Evolutionary conservation across 2,329 filamentous ascomycete genomes (phyloP).

Genomic region (Simplicillium sp.): DNA sequence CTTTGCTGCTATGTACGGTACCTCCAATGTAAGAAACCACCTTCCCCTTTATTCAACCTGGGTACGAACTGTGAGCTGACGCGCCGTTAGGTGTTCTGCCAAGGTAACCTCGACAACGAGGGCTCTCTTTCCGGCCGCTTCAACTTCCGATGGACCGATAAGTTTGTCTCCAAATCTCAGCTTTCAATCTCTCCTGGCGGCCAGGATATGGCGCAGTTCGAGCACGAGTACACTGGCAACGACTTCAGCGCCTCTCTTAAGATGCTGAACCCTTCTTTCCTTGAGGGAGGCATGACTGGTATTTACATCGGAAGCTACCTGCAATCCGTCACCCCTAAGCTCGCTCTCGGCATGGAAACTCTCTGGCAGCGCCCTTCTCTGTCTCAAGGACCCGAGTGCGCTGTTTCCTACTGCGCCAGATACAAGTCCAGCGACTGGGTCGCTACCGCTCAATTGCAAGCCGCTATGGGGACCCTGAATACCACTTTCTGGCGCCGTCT

Average conservation of each 20-base stretch:
- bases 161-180: conserved; percentile 77
- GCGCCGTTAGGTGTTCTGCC: conserved; percentile 69
- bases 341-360: conserved; percentile 82
- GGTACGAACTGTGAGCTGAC: conserved; percentile 3
- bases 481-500: conserved; percentile 90
- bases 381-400: conserved; percentile 80
- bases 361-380: conserved; percentile 87
- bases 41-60: conserved; percentile 2
- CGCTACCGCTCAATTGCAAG: conserved; percentile 76
- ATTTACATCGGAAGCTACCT: conserved; percentile 95
- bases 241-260: conserved; percentile 94
- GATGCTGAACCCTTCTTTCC: conserved; percentile 85
- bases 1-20: conserved; percentile 89
- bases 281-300: conserved; percentile 88
- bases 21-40: conserved; percentile 59
- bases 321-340: conserved; percentile 78
- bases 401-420: conserved; percentile 79
- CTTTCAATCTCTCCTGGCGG: conserved; percentile 73
- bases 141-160: conserved; percentile 82
- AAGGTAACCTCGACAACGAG: conserved; percentile 92
- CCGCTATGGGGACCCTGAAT: conserved; percentile 74
- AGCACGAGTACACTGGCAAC: conserved; percentile 87
- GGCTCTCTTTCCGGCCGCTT: conserved; percentile 78
- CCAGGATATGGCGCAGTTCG: conserved; percentile 85
- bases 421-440: conserved; percentile 94